Conservation (phyloP, 805 yeast species). For the Yamadazyma phyllophila region DNA sequence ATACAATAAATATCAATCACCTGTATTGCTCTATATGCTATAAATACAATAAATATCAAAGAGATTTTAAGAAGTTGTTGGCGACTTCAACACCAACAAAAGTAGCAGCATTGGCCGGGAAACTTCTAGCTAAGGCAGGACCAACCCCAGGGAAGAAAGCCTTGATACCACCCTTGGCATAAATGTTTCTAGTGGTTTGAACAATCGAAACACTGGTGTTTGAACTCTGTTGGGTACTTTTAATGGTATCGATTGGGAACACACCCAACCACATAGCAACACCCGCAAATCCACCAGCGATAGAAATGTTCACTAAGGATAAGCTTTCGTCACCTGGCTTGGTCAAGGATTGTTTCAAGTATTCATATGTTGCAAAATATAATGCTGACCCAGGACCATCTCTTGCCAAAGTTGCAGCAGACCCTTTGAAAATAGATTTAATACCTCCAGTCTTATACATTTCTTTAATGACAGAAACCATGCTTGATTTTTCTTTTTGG, state of each 20-base stretch:
- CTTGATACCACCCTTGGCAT: conserved; percentile 73
- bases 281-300: conserved; percentile 96
- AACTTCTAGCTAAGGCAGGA: conserved; percentile 89
- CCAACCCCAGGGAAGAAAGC: conserved; percentile 98
- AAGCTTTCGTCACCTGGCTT: conserved; percentile 47
- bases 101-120: conserved; percentile 99
- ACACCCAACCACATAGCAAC: conserved; percentile 95
- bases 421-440: conserved; percentile 83
- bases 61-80: conserved; percentile 37
- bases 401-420: conserved; percentile 87
- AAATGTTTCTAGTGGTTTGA: conserved; percentile 66
- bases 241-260: conserved; percentile 94
- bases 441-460: conserved; percentile 81
- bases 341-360: conserved; percentile 62
- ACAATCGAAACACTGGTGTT: conserved; percentile 52
- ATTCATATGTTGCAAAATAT: conserved; percentile 93
- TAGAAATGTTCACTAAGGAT: conserved; percentile 70
- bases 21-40: background rate
- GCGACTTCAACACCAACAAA: conserved; percentile 93
- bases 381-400: conserved; percentile 98
- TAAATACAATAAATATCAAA: background rate
- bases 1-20: background rate
- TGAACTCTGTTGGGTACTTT: conserved; percentile 75
- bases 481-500: conserved; percentile 51
- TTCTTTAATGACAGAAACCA: conserved; percentile 59